Conservation (phyloP, 2,329 filamentous ascomycete species). For the Ophiostoma pallidulum region DNA sequence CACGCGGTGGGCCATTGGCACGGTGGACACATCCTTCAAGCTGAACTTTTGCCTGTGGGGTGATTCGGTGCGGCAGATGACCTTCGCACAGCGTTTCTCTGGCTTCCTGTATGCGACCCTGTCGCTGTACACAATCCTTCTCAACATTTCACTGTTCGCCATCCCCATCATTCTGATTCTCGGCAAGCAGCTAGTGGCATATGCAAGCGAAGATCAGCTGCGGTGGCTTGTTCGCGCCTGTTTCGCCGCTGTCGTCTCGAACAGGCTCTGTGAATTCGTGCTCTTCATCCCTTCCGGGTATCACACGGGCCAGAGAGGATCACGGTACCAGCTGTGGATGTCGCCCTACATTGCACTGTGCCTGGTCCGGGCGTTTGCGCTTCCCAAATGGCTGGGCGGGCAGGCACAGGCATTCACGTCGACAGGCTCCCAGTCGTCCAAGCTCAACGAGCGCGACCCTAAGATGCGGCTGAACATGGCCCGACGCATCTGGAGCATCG, state of each 20-base stretch:
- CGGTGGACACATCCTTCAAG: constrained; percentile 50
- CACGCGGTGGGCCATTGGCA: constrained; percentile 46
- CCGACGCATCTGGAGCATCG: constrained; percentile 42
- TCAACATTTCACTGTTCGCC: constrained; percentile 44
- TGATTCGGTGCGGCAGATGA: constrained; percentile 43
- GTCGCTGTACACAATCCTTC: constrained; percentile 31
- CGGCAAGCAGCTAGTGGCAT: constrained; percentile 47
- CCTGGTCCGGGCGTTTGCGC: constrained; percentile 47
- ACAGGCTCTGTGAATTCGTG: constrained; percentile 47
- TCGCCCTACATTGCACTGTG: constrained; percentile 50
- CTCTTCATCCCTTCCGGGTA: constrained; percentile 51
- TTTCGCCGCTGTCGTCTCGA: constrained; percentile 40
- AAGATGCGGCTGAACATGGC: constrained; percentile 42
- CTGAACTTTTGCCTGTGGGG: constrained; percentile 51
- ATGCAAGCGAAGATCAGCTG: constrained; percentile 42
- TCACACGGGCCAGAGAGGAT: constrained; percentile 47
- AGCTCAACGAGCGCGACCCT: constrained; percentile 49
- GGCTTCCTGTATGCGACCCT: constrained; percentile 48
- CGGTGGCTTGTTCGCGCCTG: constrained; percentile 48
- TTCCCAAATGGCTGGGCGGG: constrained; percentile 51
- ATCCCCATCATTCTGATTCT: constrained; percentile 50
- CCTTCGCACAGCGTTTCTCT: constrained; percentile 46
- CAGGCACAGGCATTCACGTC: constrained; percentile 50
- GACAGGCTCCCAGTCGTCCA: constrained; percentile 46
- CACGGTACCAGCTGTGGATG: constrained; percentile 52